Base-by-base conservation (phyloP, 169 alveolate genomes). In the Plasmodium ovale region DNA sequence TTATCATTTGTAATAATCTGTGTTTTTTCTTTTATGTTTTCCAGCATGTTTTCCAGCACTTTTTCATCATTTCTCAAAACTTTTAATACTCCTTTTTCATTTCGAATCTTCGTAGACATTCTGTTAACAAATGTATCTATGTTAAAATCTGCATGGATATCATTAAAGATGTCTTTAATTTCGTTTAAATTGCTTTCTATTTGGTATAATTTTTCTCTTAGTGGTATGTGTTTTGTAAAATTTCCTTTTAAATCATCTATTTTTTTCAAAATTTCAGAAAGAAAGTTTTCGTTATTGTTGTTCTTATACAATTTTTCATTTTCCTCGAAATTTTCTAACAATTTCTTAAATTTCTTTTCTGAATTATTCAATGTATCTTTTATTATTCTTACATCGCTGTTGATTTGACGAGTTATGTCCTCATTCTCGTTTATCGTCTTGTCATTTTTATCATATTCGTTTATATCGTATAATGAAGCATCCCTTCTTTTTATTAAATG, bases 241-340 rank as follows among this genome's bases (percentile, higher is more conserved):
- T 33, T 60, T 60, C 29, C 71, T 60, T 44, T 60, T 4, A 60
- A 25, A 16, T 14, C 29, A 27, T 60, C 71, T 33, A 60, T 33
- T 1, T 60, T 60, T 60, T 60, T 60, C 44, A 60, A 33, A 60
- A 60, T 60, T 9, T 60, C 33, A 23, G 71, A 60, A 60, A 27
- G 7, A 33, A 16, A 60, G 1, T 60, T 19, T 5, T 60, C 29
- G 21, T 12, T 60, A 5, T 60, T 27, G 29, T 60, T 27, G 29
- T 6, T 60, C 21, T n/a, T 60, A 2, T 35, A 60, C 29, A 60
- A 5, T 0, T 23, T 60, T 12, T 65, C n/a, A 25, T 65, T 65
- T 12, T 65, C 73, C 0, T 25, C 35, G 16, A 65, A 14, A 31
- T 65, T 65, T 14, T 21, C 3, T 27, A 25, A 16, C 35, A 65